A percentile compares a stretch with the other conserved stretches of the same genome.
Conservation (phyloP, 139 green algal species). For the Astrephomene gubernaculifera region DNA sequence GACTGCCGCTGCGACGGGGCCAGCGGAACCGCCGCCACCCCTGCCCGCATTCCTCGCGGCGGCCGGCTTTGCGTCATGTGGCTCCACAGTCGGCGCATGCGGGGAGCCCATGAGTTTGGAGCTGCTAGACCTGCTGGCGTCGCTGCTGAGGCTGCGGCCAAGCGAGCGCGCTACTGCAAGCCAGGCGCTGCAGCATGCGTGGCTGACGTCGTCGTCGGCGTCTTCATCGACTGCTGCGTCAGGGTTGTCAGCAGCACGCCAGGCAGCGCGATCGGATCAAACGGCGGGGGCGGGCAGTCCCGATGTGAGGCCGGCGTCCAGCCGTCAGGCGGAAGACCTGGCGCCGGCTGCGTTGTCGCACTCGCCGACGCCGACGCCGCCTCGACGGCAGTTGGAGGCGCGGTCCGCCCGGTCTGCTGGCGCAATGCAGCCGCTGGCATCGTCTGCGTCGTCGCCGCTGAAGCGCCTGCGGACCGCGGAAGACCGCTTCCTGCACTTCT, state of each 20-base stretch:
- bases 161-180: not conserved
- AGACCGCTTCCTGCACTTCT: not conserved
- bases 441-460: not conserved
- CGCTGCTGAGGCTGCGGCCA: not conserved
- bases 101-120: not conserved
- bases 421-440: not conserved
- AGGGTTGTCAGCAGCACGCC: no score
- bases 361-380: no score
- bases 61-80: not conserved
- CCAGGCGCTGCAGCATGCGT: conserved; percentile 9
- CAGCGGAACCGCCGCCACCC: no score
- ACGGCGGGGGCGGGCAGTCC: not conserved
- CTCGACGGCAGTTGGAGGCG: no score
- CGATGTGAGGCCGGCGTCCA: not conserved
- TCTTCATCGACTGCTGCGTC: no score
- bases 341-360: not conserved
- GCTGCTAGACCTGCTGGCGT: conserved; percentile 6
- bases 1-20: no score
- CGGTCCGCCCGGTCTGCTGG: no score
- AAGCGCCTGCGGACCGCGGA: not conserved
- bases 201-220: no score
- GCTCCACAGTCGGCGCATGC: conserved; percentile 3
- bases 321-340: not conserved
- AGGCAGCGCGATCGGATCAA: not conserved
- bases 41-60: conserved; percentile 3